phyloP scores from a whole-genome alignment of 495 filamentous ascomycete species.

The Aspergillus bertholletiae region DNA sequence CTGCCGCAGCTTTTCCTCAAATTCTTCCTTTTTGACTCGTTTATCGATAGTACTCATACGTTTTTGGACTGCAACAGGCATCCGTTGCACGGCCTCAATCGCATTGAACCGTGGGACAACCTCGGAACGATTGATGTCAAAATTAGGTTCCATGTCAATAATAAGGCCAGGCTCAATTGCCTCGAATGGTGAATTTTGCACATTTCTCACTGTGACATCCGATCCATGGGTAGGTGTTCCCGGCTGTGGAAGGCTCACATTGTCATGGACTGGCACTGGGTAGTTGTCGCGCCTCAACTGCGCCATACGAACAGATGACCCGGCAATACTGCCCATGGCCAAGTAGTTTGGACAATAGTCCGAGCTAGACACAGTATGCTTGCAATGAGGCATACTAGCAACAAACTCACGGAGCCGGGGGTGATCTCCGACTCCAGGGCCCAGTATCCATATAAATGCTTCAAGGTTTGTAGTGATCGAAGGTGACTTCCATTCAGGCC shows the following conservation, averaged over 20 bases:
- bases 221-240: slow-evolving; percentile 14
- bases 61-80: slow-evolving; percentile 42
- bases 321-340: slow-evolving; percentile 59
- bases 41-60: slow-evolving; percentile 27
- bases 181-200: slow-evolving; percentile 21
- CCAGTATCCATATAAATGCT: slow-evolving; percentile 78
- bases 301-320: slow-evolving; percentile 61
- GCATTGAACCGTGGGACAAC: slow-evolving; percentile 54
- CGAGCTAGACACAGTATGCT: slow-evolving; percentile 72
- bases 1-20: slow-evolving; percentile 31
- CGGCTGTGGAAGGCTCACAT: slow-evolving; percentile 37
- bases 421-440: slow-evolving; percentile 60
- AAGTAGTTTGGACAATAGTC: slow-evolving; percentile 72
- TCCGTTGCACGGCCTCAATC: slow-evolving; percentile 24
- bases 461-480: slow-evolving; percentile 62
- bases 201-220: slow-evolving; percentile 6
- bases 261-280: slow-evolving; percentile 58
- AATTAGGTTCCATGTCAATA: slow-evolving; percentile 64
- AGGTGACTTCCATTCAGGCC: slow-evolving; percentile 68
- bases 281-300: slow-evolving; percentile 67
- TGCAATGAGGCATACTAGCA: slow-evolving; percentile 48
- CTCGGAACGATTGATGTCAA: slow-evolving; percentile 47
- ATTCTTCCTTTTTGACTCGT: slow-evolving; percentile 22
- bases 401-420: slow-evolving; percentile 65
- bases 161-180: slow-evolving; percentile 47